phyloP scores from a whole-genome alignment of 805 yeast species.

The Wickerhamiella vanderwaltii region DNA sequence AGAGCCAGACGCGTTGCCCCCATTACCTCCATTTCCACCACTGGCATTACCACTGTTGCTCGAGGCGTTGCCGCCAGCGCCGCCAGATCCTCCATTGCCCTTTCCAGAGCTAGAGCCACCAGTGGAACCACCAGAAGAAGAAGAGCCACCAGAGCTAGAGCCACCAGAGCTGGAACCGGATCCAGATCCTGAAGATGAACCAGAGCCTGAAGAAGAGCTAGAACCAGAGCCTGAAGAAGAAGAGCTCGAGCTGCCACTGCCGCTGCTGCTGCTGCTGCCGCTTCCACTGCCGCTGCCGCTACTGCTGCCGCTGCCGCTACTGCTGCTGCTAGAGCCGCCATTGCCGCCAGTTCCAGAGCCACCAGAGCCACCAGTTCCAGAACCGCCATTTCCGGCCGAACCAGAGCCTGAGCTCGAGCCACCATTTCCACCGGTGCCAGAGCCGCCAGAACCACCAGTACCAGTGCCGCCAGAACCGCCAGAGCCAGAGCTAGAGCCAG shows the following conservation, averaged over 20 bases:
- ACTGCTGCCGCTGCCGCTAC: background rate
- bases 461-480: background rate
- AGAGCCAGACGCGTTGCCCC: constrained; percentile 4
- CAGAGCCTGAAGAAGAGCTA: constrained; percentile 1
- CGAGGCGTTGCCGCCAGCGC: constrained; percentile 9
- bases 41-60: constrained; percentile 9
- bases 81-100: constrained; percentile 10
- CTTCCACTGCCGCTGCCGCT: background rate
- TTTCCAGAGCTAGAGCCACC: constrained; percentile 2
- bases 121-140: constrained; percentile 11
- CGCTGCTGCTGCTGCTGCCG: background rate
- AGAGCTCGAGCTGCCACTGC: too few species aligned
- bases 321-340: constrained; percentile 2
- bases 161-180: constrained; percentile 5
- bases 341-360: constrained; percentile 1
- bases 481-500: constrained; percentile 3
- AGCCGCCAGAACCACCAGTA: background rate
- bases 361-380: background rate
- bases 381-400: background rate
- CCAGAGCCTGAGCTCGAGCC: background rate
- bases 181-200: constrained; percentile 3
- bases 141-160: background rate
- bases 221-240: background rate
- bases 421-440: constrained; percentile 3
- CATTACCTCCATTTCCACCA: constrained; percentile 10